These are phyloP conservation scores for Aspergillus quadrilineatus DNA, from an alignment of 2,329 filamentous ascomycete genomes.

Conservation along the genomic window DNA sequence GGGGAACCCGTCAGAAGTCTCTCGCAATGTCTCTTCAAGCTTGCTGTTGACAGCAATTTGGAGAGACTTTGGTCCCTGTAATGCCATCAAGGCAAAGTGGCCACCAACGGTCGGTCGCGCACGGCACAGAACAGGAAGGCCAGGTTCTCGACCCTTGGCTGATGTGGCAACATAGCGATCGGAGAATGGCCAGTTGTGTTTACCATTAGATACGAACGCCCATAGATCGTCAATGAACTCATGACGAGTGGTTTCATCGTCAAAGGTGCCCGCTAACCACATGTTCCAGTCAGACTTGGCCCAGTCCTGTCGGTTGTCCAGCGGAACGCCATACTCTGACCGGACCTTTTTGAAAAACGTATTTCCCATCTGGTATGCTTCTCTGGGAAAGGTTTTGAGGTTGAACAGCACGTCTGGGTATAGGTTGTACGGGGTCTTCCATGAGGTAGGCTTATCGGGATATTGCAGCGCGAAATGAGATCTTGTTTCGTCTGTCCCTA, in stretches of 20 bases:
- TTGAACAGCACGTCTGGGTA: slow-evolving; percentile 43
- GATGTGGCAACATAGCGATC: slow-evolving; percentile 43
- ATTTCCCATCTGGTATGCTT: slow-evolving; percentile 37
- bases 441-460: slow-evolving; percentile 31
- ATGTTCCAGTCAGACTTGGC: slow-evolving; percentile 49
- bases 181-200: slow-evolving; percentile 46
- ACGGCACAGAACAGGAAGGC: slow-evolving; percentile 34
- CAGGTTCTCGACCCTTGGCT: slow-evolving; percentile 30
- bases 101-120: slow-evolving; percentile 46
- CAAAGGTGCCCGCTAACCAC: slow-evolving; percentile 41
- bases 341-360: slow-evolving; percentile 39
- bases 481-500: slow-evolving; percentile 36
- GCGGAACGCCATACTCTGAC: slow-evolving; percentile 38
- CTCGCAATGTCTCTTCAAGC: not conserved
- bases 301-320: slow-evolving; percentile 43
- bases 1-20: not conserved
- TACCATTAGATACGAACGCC: slow-evolving; percentile 43
- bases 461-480: slow-evolving; percentile 46
- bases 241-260: slow-evolving; percentile 27
- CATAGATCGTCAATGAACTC: slow-evolving; percentile 44
- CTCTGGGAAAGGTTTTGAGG: slow-evolving; percentile 38
- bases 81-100: slow-evolving; percentile 44
- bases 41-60: slow-evolving; percentile 15
- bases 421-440: slow-evolving; percentile 44
- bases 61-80: slow-evolving; percentile 32